A percentile compares a stretch with the other conserved stretches of the same genome.
phyloP scores from a whole-genome alignment of 2,329 filamentous ascomycete genomes.

The Calonectria montana region DNA sequence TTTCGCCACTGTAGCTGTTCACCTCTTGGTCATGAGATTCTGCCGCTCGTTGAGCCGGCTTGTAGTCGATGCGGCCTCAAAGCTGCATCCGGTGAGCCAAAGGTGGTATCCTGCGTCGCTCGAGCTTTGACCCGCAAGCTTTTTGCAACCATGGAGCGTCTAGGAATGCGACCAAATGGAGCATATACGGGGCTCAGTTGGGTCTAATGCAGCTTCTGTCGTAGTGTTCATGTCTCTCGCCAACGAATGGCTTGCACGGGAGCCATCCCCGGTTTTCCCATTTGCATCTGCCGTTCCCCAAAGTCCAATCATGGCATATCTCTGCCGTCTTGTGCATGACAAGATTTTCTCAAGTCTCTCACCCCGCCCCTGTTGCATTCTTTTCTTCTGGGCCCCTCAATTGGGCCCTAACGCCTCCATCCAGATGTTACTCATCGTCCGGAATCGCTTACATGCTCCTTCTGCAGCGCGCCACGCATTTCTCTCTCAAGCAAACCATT shows the following conservation, averaged over 20 bases:
- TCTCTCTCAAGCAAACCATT: slow-evolving; percentile 18
- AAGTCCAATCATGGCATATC: slow-evolving; percentile 25
- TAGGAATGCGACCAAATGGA: slow-evolving; percentile 33
- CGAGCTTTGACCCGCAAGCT: slow-evolving; percentile 14
- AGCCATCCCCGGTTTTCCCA: slow-evolving; percentile 16
- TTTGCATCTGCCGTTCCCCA: slow-evolving; percentile 27
- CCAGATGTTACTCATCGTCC: slow-evolving; percentile 7
- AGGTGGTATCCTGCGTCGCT: slow-evolving; percentile 8
- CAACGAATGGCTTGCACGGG: slow-evolving; percentile 4
- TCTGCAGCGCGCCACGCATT: slow-evolving; percentile 25
- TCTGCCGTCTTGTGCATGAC: slow-evolving; percentile 35
- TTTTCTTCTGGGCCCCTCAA: slow-evolving; percentile 23
- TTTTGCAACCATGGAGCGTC: slow-evolving; percentile 20
- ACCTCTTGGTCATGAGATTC: background rate
- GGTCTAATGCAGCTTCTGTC: slow-evolving; percentile 25
- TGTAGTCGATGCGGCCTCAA: background rate
- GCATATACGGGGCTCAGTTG: slow-evolving; percentile 27
- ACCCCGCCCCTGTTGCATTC: slow-evolving; percentile 6
- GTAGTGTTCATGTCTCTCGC: background rate
- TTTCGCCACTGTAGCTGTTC: slow-evolving; percentile 3
- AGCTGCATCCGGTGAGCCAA: slow-evolving; percentile 10
- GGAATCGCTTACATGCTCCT: slow-evolving; percentile 17
- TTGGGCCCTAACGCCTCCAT: slow-evolving; percentile 18
- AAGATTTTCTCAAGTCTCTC: slow-evolving; percentile 15
- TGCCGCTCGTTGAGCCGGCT: background rate